Base-by-base conservation (phyloP, 2,329 filamentous ascomycete genomes). In the Phialophora tarda region DNA sequence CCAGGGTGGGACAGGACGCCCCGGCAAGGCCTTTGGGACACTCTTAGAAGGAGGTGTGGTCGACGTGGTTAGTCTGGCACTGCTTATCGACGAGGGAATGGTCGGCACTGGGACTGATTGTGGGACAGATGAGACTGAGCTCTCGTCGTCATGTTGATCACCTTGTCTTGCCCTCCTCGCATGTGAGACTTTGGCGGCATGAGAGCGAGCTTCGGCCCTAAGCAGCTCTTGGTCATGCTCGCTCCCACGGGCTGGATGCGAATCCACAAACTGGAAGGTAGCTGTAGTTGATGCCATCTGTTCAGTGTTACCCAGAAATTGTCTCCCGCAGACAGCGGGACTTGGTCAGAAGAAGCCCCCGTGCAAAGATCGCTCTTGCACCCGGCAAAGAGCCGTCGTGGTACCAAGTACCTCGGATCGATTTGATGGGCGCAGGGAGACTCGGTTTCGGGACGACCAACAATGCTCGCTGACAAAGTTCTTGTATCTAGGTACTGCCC, bases 151-250 rank as follows among this genome's bases (percentile, higher is more conserved):
- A 28, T 53, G n/a, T 28, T 53, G 50, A 28, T 28, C 50, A 17
- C 11, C 26, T 11, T 53, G 12, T 24, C 7, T 28, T 53, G n/a
- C 26, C 21, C 14, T 24, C 50, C 50, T 23, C 24, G 50, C 50
- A 53, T 53, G 24, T 24, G 50, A n/a, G 5, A 53, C 24, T 11
- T 53, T 53, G 12, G 50, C 50, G 14, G 50, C 50, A 53, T 53
- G 50, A 53, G 50, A 53, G 21, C 50, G 50, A 10, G 50, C 50
- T 17, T 53, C 50, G 12, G 50, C 21, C 26, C 50, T 28, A 10
- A 26, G 6, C 23, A 53, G 26, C 26, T 53, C 50, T 14, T 53
- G 50, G 12, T 53, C 50, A 14, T 28, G 50, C 50, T 53, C 30
- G 50, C 23, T 53, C 6, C 21, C 50, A 14, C 50, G 50, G 3